A percentile compares a stretch with the other conserved stretches of the same genome.
Conservation (phyloP, 305 asterid species). For the Fraxinus albicans region DNA sequence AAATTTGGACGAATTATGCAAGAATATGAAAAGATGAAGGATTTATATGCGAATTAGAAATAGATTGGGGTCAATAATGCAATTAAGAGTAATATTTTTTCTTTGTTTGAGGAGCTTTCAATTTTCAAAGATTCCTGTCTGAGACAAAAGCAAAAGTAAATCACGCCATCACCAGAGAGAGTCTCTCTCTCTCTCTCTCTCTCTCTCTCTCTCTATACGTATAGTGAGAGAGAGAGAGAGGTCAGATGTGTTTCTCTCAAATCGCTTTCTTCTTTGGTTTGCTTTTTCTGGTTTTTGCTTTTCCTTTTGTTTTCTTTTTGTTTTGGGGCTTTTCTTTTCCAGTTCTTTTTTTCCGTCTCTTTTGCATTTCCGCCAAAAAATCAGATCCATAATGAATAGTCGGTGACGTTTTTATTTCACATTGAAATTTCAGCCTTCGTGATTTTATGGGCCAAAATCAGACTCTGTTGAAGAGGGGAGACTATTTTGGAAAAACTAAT, state of each 20-base stretch:
- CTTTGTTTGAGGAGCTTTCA: conserved; percentile 16
- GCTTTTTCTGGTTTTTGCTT: conserved; percentile 15
- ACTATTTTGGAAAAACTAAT: neutral
- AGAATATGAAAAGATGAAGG: neutral
- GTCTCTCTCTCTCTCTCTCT: conserved; percentile 19
- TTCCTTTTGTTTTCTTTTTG: conserved; percentile 27
- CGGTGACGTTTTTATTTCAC: neutral
- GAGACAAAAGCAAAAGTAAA: conserved; percentile 37
- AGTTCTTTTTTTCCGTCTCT: conserved; percentile 19
- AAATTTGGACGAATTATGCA: neutral
- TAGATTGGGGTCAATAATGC: neutral
- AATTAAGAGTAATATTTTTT: neutral
- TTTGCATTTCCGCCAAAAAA: conserved; percentile 10
- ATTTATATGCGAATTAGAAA: neutral
- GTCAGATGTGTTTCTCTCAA: neutral
- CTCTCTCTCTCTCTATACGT: neutral
- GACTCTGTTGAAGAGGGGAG: neutral
- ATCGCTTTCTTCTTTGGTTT: conserved; percentile 39
- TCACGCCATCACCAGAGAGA: conserved; percentile 23
- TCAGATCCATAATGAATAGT: neutral
- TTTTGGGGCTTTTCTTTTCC: conserved; percentile 23
- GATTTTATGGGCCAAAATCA: neutral
- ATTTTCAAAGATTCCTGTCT: conserved; percentile 44
- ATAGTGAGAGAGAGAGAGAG: neutral
- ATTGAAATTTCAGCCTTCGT: neutral